Evolutionary conservation across 352 stramenopile species (phyloP).

Genomic region (Pythium utonaiense): DNA sequence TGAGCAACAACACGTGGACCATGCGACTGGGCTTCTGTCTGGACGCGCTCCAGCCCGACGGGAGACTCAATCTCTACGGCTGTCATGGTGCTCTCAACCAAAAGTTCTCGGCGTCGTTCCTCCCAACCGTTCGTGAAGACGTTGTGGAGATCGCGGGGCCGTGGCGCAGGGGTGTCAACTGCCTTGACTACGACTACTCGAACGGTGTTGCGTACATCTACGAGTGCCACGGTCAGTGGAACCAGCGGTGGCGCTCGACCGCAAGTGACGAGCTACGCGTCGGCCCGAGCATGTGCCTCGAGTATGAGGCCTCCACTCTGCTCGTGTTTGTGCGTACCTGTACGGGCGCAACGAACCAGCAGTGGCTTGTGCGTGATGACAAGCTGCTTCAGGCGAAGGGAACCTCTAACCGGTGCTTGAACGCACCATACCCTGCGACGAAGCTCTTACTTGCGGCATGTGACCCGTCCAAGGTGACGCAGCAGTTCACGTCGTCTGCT

Average conservation of each 20-base stretch:
- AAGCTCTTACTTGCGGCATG: not conserved
- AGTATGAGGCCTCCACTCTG: not conserved
- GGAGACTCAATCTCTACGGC: not conserved
- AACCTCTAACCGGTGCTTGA: not conserved
- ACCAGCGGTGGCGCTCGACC: not conserved
- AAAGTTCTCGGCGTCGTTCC: conserved; percentile 5
- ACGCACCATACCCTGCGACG: not conserved
- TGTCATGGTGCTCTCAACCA: not conserved
- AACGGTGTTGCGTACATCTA: not conserved
- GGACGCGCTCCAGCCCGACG: not conserved
- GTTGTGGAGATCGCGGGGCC: not conserved
- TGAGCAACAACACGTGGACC: not conserved
- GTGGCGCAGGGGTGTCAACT: not conserved
- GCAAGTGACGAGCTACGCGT: not conserved
- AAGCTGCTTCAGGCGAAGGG: not conserved
- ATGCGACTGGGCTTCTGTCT: conserved; percentile 5
- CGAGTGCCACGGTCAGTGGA: conserved; percentile 1
- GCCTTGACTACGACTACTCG: not conserved
- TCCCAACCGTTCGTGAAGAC: not conserved
- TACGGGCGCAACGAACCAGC: not conserved
- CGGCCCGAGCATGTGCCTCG: not conserved
- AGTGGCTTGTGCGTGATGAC: conserved; percentile 2
- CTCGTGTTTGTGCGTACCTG: not conserved
- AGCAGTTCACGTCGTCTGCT: conserved; percentile 1
- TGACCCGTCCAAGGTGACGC: not conserved